Conservation (phyloP, 2,329 filamentous ascomycete species). For the Sclerotinia spermophila region DNA sequence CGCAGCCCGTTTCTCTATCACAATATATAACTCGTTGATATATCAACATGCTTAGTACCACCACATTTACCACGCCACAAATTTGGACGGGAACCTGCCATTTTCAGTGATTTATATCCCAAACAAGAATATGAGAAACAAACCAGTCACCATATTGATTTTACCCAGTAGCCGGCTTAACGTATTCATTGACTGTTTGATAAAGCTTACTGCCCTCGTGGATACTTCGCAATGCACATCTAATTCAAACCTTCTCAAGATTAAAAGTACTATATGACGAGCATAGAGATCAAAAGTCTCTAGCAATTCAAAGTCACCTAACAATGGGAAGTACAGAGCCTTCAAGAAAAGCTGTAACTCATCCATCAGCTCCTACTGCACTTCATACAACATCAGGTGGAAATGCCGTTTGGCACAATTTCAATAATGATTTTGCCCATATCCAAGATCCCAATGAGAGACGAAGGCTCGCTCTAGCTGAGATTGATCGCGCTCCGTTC, state of each 20-base stretch:
- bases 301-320: background rate
- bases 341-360: conserved; percentile 2
- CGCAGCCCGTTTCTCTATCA: background rate
- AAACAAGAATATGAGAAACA: background rate
- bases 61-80: background rate
- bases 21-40: conserved; percentile 9
- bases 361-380: conserved; percentile 6
- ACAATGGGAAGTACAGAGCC: background rate
- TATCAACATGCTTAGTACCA: background rate
- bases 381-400: conserved; percentile 53
- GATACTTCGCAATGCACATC: background rate
- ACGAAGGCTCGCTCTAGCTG: conserved; percentile 71
- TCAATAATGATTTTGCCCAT: conserved; percentile 67
- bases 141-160: background rate
- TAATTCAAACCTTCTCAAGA: background rate
- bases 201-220: conserved; percentile 8
- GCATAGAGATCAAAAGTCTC: background rate
- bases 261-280: conserved; percentile 1
- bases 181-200: conserved; percentile 8
- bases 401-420: conserved; percentile 72
- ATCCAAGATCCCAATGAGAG: conserved; percentile 72
- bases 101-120: background rate
- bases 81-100: background rate
- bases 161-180: background rate
- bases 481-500: conserved; percentile 78